These are phyloP conservation scores for Aotearoamyces nothofagi DNA, from an alignment of 2,329 filamentous ascomycete species.

Conservation along the genomic window DNA sequence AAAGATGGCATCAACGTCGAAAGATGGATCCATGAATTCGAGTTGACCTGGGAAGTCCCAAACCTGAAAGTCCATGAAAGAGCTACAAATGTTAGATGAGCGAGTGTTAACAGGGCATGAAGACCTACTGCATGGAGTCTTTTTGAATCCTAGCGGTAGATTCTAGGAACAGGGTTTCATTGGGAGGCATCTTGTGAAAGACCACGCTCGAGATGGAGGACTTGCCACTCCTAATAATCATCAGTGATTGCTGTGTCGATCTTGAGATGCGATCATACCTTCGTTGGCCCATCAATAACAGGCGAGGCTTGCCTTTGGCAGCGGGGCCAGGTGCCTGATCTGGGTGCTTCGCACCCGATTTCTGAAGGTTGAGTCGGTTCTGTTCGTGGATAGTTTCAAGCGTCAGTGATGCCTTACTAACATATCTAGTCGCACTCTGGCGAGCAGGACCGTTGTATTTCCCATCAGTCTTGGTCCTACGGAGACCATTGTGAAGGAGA, in stretches of 20 bases:
- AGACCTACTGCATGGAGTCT: constrained; percentile 77
- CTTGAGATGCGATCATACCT: constrained; percentile 37
- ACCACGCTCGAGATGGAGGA: constrained; percentile 97
- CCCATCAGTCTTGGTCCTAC: constrained; percentile 14
- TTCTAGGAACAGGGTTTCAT: constrained; percentile 89
- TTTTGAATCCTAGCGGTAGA: constrained; percentile 91
- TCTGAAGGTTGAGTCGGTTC: constrained; percentile 36
- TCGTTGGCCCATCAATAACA: constrained; percentile 90
- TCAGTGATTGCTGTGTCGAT: constrained; percentile 7
- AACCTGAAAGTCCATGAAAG: constrained; percentile 98
- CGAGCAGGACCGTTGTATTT: constrained; percentile 17
- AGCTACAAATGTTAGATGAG: constrained; percentile 36
- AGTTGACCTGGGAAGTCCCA: constrained; percentile 96
- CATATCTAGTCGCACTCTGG: constrained; percentile 22
- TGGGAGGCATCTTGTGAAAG: constrained; percentile 95
- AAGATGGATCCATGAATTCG: constrained; percentile 77
- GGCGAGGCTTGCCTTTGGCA: constrained; percentile 56
- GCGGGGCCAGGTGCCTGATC: constrained; percentile 30
- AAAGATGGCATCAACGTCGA: constrained; percentile 88
- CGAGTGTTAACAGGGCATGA: not conserved
- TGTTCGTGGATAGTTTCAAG: constrained; percentile 47
- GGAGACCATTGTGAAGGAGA: constrained; percentile 16
- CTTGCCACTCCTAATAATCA: constrained; percentile 66
- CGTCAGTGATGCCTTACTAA: constrained; percentile 45
- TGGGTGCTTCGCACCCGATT: constrained; percentile 26